phyloP scores from a whole-genome alignment of 2,329 filamentous ascomycete genomes.

The Didymella pinodella region DNA sequence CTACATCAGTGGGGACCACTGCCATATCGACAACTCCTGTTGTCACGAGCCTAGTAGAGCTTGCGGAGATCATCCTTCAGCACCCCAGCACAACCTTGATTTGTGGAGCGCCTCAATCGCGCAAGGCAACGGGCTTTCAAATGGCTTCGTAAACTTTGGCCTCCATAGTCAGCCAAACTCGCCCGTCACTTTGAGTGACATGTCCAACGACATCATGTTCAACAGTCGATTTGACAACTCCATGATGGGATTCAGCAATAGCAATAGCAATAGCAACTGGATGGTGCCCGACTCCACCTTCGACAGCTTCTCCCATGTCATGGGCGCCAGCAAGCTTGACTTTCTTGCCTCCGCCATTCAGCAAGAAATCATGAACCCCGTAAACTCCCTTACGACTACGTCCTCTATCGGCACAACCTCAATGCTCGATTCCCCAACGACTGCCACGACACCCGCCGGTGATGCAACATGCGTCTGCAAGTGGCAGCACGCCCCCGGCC shows the following conservation, averaged over 20 bases:
- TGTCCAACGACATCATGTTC: slow-evolving; percentile 28
- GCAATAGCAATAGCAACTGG: slow-evolving; percentile 36
- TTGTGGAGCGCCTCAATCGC: slow-evolving; percentile 40
- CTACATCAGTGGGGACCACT: slow-evolving; percentile 44
- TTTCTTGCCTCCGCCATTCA: slow-evolving; percentile 42
- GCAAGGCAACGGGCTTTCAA: slow-evolving; percentile 38
- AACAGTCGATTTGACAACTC: slow-evolving; percentile 26
- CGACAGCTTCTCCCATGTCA: slow-evolving; percentile 22
- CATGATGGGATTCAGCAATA: slow-evolving; percentile 33
- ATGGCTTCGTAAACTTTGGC: slow-evolving; percentile 38
- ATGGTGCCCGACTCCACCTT: slow-evolving; percentile 41
- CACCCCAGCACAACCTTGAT: slow-evolving; percentile 37
- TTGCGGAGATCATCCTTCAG: slow-evolving; percentile 40
- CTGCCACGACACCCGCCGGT: slow-evolving; percentile 19
- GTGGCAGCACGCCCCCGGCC: slow-evolving; percentile 42
- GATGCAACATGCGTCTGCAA: slow-evolving; percentile 38
- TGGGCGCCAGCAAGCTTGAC: slow-evolving; percentile 36
- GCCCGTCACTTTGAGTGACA: slow-evolving; percentile 28
- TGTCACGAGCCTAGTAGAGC: slow-evolving; percentile 43
- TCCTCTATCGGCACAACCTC: slow-evolving; percentile 18
- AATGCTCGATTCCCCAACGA: slow-evolving; percentile 5
- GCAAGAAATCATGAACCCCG: slow-evolving; percentile 35
- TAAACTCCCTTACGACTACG: slow-evolving; percentile 20
- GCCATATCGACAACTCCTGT: slow-evolving; percentile 48
- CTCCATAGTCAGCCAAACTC: slow-evolving; percentile 34